A percentile compares a stretch with the other conserved stretches of the same genome.
Conservation (phyloP, 176 grass and related monocot genomes). For the Oryza glumipatula region DNA sequence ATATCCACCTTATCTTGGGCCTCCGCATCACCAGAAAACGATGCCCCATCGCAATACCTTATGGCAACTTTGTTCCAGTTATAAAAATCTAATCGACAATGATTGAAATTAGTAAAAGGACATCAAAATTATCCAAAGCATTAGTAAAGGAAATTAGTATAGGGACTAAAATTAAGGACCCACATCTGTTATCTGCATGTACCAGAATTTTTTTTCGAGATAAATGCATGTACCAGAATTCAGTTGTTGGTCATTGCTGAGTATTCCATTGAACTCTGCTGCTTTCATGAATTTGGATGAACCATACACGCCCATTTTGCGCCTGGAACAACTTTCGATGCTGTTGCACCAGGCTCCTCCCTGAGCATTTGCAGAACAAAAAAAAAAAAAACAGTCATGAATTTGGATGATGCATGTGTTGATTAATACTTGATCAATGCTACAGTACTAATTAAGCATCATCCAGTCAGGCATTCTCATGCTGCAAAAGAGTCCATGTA, state of each 20-base stretch:
- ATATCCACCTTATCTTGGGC: constrained; percentile 42
- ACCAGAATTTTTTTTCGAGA: constrained; percentile 54
- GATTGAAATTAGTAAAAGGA: neutral
- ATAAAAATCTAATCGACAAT: constrained; percentile 59
- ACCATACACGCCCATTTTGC: constrained; percentile 48
- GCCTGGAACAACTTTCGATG: constrained; percentile 41
- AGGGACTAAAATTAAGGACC: neutral
- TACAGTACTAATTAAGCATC: neutral
- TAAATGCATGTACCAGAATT: constrained; percentile 62
- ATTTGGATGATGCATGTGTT: neutral
- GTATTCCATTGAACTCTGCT: constrained; percentile 54
- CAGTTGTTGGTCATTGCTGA: constrained; percentile 52
- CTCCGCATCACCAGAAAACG: constrained; percentile 73
- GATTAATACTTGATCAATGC: neutral
- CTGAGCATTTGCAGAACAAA: constrained; percentile 38
- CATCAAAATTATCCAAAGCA: neutral
- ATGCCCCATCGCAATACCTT: constrained; percentile 80
- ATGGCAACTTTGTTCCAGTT: constrained; percentile 84
- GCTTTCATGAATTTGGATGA: constrained; percentile 63
- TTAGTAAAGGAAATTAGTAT: neutral
- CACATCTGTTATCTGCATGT: neutral
- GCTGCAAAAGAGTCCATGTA: no score
- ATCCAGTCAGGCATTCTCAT: neutral
- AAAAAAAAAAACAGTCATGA: neutral
- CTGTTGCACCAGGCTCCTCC: constrained; percentile 74